Base-by-base conservation (phyloP, 2,329 filamentous ascomycete genomes). In the Xylariomycetidae sp. region DNA sequence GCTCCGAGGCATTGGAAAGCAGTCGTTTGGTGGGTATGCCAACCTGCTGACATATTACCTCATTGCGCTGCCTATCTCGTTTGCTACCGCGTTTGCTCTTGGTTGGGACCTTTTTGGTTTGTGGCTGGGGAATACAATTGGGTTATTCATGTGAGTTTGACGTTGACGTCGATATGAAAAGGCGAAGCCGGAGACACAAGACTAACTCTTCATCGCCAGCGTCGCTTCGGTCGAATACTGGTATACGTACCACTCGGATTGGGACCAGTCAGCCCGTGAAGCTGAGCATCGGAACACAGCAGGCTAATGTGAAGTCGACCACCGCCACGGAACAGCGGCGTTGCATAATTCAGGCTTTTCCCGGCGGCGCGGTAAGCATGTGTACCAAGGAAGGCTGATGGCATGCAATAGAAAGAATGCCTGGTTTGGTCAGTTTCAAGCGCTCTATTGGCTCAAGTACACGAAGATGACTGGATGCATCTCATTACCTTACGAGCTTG, bases 1-100 rank as follows among this genome's bases (percentile, higher is more conserved):
- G 24, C 70, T 96, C 18, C 75, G 92, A 25, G 90, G 90, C 10
- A 74, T 96, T 12, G 92, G 92, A 3, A 77, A 85, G 37, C 90
- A 96, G 59, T 80, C 87, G 43, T 79, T 96, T 36, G 90, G 90
- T 10, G 89, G 90, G 0, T 95, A 90, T 48, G 80, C 89, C 6
- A 93, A 92, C 51, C 63, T 96, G 3, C 76, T 87, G 31, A 81
- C 82, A 15, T 95, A 95, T 63, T 98, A 96, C 59, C 65, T 75
- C 13, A 72, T 96, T 17, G 90, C 86, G 0, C 69, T 96, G 59
- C 90, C 92, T 0, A 76, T 95, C 20, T 86, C 82, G 24, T 82
- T 95, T 45, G 76, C 74, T 4, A 76, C 83, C 0, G 83, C 80
- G 0, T 95, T 96, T 56, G 82, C 78, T 0, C 63, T 89, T 4